Conservation (phyloP, 768 basidiomycete species). For the Rhodosporidiobolus sp. region DNA sequence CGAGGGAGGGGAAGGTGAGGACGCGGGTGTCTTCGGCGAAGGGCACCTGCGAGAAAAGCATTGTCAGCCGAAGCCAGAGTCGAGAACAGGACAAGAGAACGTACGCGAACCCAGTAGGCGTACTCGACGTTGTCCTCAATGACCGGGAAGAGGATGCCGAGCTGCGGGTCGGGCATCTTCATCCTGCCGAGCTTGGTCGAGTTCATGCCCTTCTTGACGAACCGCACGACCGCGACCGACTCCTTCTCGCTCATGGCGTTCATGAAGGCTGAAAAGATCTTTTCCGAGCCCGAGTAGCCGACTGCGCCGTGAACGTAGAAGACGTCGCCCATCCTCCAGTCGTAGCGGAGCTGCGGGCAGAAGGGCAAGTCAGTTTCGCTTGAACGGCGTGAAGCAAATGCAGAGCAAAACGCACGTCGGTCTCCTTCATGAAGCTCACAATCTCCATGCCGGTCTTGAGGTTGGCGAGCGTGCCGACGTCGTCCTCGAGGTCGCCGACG, state of each 20-base stretch:
- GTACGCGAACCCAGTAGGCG: constrained; percentile 76
- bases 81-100: constrained; percentile 33
- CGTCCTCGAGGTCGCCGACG: constrained; percentile 62
- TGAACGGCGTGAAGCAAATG: constrained; percentile 24
- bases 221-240: constrained; percentile 74
- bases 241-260: constrained; percentile 70
- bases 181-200: constrained; percentile 6
- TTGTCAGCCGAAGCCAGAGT: neutral
- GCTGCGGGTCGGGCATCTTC: constrained; percentile 28
- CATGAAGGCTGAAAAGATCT: constrained; percentile 73
- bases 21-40: constrained; percentile 91
- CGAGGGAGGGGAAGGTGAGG: constrained; percentile 79
- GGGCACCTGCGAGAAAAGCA: constrained; percentile 62
- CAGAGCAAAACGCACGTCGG: constrained; percentile 56
- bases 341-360: constrained; percentile 28
- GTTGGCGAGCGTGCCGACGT: constrained; percentile 54
- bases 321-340: constrained; percentile 32
- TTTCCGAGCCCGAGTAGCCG: constrained; percentile 14
- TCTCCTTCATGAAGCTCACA: constrained; percentile 70
- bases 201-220: constrained; percentile 62
- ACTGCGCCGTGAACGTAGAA: constrained; percentile 25
- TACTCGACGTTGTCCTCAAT: constrained; percentile 62
- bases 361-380: neutral
- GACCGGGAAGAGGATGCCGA: constrained; percentile 35
- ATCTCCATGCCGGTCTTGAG: constrained; percentile 84